Evolutionary conservation across 257 asterid genomes (phyloP).

Genomic region (Solanum medicagineum): DNA sequence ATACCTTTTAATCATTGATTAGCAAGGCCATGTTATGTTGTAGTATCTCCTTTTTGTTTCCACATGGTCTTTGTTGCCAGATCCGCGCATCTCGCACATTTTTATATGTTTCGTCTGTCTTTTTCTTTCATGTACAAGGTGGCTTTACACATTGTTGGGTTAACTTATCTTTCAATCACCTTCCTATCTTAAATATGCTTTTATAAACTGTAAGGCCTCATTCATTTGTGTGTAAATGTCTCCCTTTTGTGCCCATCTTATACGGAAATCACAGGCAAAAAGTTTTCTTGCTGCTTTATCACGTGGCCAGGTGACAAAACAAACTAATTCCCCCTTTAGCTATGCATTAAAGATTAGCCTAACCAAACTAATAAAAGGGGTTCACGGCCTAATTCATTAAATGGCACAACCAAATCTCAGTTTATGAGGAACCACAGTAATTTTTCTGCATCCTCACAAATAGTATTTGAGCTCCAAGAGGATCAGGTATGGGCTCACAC

Average conservation of each 20-base stretch:
- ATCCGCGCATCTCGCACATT: slow-evolving; percentile 24
- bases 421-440: neutral
- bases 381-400: neutral
- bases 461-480: neutral
- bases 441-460: neutral
- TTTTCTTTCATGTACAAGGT: slow-evolving; percentile 2
- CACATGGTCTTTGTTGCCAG: slow-evolving; percentile 47
- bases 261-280: neutral
- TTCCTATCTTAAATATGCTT: neutral
- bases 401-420: neutral
- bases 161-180: neutral
- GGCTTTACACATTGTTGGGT: slow-evolving; percentile 1
- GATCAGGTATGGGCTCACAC: slow-evolving; percentile 2
- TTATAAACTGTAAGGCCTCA: neutral
- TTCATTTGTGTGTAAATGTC: neutral
- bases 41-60: slow-evolving; percentile 2
- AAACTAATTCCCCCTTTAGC: neutral
- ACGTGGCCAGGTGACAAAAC: neutral
- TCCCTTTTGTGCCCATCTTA: neutral
- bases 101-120: slow-evolving; percentile 7
- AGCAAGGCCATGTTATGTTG: neutral
- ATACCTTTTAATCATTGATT: neutral
- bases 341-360: no score
- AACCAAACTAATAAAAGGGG: neutral
- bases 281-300: neutral